Evolutionary conservation across 2,329 filamentous ascomycete species (phyloP), one percentile per base, ranked within the genome.

Genomic region (Exophiala lecanii-corni): DNA sequence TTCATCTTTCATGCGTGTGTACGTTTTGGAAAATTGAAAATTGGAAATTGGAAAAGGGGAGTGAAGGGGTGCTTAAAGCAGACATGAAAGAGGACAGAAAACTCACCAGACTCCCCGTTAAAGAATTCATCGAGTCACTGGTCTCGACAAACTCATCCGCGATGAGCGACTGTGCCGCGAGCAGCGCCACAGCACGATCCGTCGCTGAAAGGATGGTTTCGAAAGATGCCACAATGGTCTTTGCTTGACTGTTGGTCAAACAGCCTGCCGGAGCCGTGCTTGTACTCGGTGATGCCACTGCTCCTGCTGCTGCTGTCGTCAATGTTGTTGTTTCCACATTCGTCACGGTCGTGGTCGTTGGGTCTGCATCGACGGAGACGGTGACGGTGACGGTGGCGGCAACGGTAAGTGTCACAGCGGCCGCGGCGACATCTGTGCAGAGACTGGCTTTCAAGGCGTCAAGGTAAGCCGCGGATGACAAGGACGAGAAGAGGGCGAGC

Each of bases 61-160:
- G 2, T n/a, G 3, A 15, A 25, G 21, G 17, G n/a, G n/a, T n/a
- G n/a, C n/a, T n/a, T n/a, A n/a, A n/a, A n/a, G n/a, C n/a, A n/a
- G n/a, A n/a, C n/a, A n/a, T n/a, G 23, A 19, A 28, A 19, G 16
- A 12, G 19, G 2, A 17, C 17, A 26, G n/a, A 39, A 13, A 12
- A 26, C 43, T 31, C 39, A 51, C 46, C 18, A 41, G 38, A 36
- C 20, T n/a, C n/a, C 46, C 49, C 15, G 37, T 39, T 5, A 51
- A 36, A 10, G 39, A 36, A 25, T 51, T 51, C 19, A 43, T 39
- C n/a, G 41, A 40, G 28, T 51, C 49, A 20, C 38, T 43, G 17
- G 43, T 44, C 25, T 49, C 46, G 17, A 49, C 26, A 21, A 35
- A 51, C 31, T 43, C 34, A 4, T 50, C 42, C 9, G 36, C 42